Base-by-base conservation (phyloP, 352 stramenopile species). In the Bremia lactucae region DNA sequence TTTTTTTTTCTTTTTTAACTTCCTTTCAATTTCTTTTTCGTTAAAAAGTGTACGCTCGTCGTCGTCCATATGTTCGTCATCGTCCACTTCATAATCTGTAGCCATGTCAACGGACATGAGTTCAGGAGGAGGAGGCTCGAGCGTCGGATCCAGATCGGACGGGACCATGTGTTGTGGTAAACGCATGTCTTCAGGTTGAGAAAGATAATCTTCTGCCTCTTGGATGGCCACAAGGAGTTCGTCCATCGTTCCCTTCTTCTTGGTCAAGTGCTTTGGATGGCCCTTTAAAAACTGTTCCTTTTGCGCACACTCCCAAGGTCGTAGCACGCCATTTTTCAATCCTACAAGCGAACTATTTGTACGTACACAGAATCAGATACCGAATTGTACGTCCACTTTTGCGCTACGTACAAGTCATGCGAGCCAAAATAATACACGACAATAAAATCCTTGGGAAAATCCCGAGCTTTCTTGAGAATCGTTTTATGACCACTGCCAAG, bases 351-450 rank as follows among this genome's bases (percentile, higher is more conserved):
- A 79, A 39, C 75, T 86, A 18, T 4, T n/a, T n/a, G n/a, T n/a
- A n/a, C n/a, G n/a, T n/a, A 22, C 18, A 16, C 50, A 23, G 15
- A 14, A 46, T 21, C 10, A 14, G 46, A 19, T n/a, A n/a, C n/a
- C n/a, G n/a, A n/a, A n/a, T n/a, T n/a, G n/a, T n/a, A n/a, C n/a
- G n/a, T n/a, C n/a, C n/a, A n/a, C n/a, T n/a, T n/a, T n/a, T n/a
- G n/a, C n/a, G n/a, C n/a, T 31, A 63, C 72, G 56, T 83, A 91
- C 78, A 92, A 92, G 41, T 85, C 52, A 25, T 86, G 64, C 16
- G 70, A 86, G 38, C 76, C 76, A 42, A 92, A 92, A 60, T 82
- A 92, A 42, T 92, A 92, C 8, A 92, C 79, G 41, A 92, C 42
- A 14, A 63, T 68, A 46, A 67, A 92, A 52, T 88, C 60, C 10